These are phyloP conservation scores for Calonectria ilicicola DNA, from an alignment of 2,329 filamentous ascomycete species.

Conservation along the genomic window DNA sequence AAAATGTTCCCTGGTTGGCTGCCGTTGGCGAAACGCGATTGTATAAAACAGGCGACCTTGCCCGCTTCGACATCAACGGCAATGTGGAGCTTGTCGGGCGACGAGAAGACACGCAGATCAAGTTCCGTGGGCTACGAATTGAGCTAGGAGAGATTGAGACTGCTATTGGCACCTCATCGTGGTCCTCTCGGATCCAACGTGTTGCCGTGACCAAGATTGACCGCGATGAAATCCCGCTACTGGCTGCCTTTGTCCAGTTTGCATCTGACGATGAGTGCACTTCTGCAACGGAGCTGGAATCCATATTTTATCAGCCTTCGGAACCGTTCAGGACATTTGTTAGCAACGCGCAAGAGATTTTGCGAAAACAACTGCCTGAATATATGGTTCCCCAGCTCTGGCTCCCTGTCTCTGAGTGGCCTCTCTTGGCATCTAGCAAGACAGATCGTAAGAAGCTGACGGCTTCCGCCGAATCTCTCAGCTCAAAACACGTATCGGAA, in stretches of 20 bases:
- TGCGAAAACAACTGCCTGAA: background rate
- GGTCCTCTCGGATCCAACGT: background rate
- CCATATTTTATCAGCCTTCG: background rate
- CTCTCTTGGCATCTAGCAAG: background rate
- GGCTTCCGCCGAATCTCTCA: background rate
- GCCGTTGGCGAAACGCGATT: background rate
- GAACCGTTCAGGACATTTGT: background rate
- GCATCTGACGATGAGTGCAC: background rate
- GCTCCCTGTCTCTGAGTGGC: background rate
- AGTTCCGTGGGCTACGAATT: background rate
- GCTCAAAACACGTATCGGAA: background rate
- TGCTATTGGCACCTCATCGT: background rate
- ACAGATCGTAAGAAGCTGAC: background rate
- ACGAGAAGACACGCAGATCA: background rate
- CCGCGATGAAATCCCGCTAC: background rate
- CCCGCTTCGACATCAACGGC: background rate
- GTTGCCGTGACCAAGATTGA: background rate
- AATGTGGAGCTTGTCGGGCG: background rate
- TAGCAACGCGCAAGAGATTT: background rate
- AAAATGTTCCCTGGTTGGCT: background rate
- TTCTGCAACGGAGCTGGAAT: background rate
- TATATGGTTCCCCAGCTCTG: background rate
- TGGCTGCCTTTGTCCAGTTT: background rate
- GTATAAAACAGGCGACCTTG: background rate
- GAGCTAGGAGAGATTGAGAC: background rate